Base-by-base conservation (phyloP, 2,329 filamentous ascomycete species). In the Chrysosporium keratinophilum region DNA sequence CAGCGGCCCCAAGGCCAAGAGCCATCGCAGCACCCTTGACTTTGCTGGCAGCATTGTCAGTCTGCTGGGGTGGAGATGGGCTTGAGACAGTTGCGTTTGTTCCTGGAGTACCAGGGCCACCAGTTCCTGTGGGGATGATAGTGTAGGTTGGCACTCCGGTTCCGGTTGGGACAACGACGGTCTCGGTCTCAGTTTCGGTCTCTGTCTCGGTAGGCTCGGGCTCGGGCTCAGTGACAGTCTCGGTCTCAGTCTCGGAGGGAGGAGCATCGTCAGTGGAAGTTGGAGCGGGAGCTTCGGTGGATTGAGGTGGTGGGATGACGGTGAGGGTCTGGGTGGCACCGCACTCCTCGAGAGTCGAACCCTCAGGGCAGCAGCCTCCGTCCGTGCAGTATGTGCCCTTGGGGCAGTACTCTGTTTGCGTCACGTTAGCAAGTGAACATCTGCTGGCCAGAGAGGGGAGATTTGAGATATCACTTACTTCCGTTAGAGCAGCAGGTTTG, bases 401-500 rank as follows among this genome's bases (percentile, higher is more conserved):
- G 11, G 19, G 39, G 45, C 54, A 56, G 50, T 56, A 56, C 35
- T 46, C 54, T 56, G 42, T 46, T 51, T 19, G 10, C 12, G 33
- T 12, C 12, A n/a, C 9, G 39, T 46, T 48, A 42, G 39, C 11
- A 19, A 15, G 14, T 35, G 15, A 35, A n/a, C 9, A 28, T 41
- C 28, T 34, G n/a, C n/a, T n/a, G n/a, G n/a, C 1, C 5, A 31
- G 1, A 15, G 37, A 17, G 20, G 23, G 14, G 14, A 42, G 10
- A 5, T 14, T 5, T 19, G 2, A 7, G 11, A 19, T 10, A 14
- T 5, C 28, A 53, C 54, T 48, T 42, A 56, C 54, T 53, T 48
- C 54, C 54, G 33, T 56, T 50, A 34, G 50, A 33, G 54, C 54
- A 56, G 50, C 54, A 56, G 10, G 39, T 15, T 17, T 56, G 43